These are phyloP conservation scores for Cladobotryum protrusum DNA, from an alignment of 2,329 filamentous ascomycete genomes.

Conservation along the genomic window DNA sequence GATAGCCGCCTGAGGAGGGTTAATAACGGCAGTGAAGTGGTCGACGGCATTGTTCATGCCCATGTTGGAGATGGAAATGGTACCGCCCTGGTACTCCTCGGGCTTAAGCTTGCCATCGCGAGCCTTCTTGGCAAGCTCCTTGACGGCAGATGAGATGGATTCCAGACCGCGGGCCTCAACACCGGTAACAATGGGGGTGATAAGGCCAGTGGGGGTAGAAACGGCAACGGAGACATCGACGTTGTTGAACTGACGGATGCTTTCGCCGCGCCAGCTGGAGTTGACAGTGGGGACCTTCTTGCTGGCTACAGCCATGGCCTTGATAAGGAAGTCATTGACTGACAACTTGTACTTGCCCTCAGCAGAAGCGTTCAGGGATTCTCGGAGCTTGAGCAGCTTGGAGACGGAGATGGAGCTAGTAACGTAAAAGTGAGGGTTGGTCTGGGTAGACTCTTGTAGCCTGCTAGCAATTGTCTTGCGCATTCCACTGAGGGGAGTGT, in stretches of 20 bases:
- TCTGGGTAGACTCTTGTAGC: conserved; percentile 77
- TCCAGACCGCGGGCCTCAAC: conserved; percentile 83
- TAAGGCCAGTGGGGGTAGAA: conserved; percentile 85
- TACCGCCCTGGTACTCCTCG: conserved; percentile 97
- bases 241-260: conserved; percentile 87
- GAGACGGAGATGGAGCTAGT: conserved; percentile 82
- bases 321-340: conserved; percentile 99
- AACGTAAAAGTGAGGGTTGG: conserved; percentile 99
- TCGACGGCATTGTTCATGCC: conserved; percentile 97
- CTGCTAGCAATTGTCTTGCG: conserved; percentile 95
- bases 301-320: conserved; percentile 82
- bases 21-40: conserved; percentile 97
- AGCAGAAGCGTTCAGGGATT: conserved; percentile 80
- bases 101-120: conserved; percentile 98
- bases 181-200: conserved; percentile 93
- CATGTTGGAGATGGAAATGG: conserved; percentile 99
- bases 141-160: conserved; percentile 81
- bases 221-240: conserved; percentile 96
- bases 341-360: conserved; percentile 98
- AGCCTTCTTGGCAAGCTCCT: conserved; percentile 94
- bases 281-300: conserved; percentile 95
- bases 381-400: conserved; percentile 94
- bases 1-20: conserved; percentile 94
- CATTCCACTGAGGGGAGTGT: conserved; percentile 83
- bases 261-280: conserved; percentile 85